phyloP scores from a whole-genome alignment of 2,329 filamentous ascomycete genomes.

The Coniochaeta pulveracea region DNA sequence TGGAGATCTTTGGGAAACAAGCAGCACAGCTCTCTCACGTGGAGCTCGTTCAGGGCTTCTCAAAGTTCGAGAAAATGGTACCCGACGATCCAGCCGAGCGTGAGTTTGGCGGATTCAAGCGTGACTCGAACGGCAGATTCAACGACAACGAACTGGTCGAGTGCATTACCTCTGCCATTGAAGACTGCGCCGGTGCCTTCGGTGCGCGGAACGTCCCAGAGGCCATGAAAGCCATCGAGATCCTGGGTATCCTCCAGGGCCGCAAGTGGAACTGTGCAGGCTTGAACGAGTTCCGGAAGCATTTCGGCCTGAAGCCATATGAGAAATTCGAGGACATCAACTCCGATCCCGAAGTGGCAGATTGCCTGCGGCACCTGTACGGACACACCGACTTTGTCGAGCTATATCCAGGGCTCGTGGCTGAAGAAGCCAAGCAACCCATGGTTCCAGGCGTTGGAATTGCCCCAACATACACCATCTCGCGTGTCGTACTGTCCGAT shows the following conservation, averaged over 20 bases:
- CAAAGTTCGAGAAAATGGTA: constrained; percentile 49
- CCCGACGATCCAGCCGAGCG: constrained; percentile 58
- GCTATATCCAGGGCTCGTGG: constrained; percentile 67
- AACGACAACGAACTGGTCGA: constrained; percentile 66
- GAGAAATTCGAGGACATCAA: constrained; percentile 78
- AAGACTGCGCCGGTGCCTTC: constrained; percentile 67
- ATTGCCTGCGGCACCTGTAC: constrained; percentile 56
- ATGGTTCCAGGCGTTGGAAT: constrained; percentile 68
- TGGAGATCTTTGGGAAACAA: constrained; percentile 49
- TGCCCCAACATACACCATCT: constrained; percentile 65
- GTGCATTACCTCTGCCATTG: constrained; percentile 56
- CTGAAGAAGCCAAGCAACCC: constrained; percentile 63
- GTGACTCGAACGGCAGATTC: constrained; percentile 57
- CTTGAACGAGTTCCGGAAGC: constrained; percentile 76
- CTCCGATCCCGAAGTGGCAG: constrained; percentile 58
- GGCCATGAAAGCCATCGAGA: constrained; percentile 64
- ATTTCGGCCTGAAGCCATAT: constrained; percentile 67
- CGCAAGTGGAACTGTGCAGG: constrained; percentile 67
- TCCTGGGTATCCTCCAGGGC: constrained; percentile 68
- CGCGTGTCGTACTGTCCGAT: constrained; percentile 65
- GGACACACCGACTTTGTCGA: constrained; percentile 73
- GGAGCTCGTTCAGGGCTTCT: constrained; percentile 52
- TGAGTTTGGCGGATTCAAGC: constrained; percentile 53
- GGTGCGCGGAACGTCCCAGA: constrained; percentile 64
- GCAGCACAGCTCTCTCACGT: constrained; percentile 40